phyloP scores from a whole-genome alignment of 2,329 filamentous ascomycete genomes.

The Diaporthe sp. region DNA sequence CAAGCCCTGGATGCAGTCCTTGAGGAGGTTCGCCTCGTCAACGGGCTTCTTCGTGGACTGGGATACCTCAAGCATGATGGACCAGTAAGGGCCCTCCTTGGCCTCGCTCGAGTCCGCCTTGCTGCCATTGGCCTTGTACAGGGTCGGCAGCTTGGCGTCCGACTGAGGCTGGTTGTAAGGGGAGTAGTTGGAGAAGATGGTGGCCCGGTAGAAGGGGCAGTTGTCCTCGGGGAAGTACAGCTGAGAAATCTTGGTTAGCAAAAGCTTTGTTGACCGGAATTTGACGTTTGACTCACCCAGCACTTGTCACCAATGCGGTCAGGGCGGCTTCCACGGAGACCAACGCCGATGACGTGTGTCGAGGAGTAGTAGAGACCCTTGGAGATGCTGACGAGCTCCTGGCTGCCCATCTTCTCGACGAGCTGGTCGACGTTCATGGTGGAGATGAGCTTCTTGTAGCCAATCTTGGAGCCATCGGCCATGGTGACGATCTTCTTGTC shows the following conservation, averaged over 20 bases:
- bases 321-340: constrained; percentile 90
- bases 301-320: constrained; percentile 99
- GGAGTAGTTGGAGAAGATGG: constrained; percentile 99
- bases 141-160: constrained; percentile 86
- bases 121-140: constrained; percentile 87
- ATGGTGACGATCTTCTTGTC: constrained; percentile 86
- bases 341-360: constrained; percentile 97
- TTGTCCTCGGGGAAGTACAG: constrained; percentile 99
- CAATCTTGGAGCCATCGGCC: constrained; percentile 87
- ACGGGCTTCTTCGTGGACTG: constrained; percentile 97
- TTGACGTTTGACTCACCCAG: constrained; percentile 74
- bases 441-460: constrained; percentile 92
- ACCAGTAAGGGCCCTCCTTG: constrained; percentile 97
- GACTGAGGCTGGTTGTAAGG: constrained; percentile 95
- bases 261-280: constrained; percentile 39
- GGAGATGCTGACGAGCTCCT: constrained; percentile 84
- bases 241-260: constrained; percentile 54
- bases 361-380: constrained; percentile 97
- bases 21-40: constrained; percentile 84
- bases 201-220: constrained; percentile 99
- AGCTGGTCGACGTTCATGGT: constrained; percentile 97
- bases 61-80: constrained; percentile 98
- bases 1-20: constrained; percentile 94
- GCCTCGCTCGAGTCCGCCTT: constrained; percentile 80
- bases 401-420: constrained; percentile 87